Conservation (phyloP, 768 basidiomycete genomes). For the Roridomyces roridus region DNA sequence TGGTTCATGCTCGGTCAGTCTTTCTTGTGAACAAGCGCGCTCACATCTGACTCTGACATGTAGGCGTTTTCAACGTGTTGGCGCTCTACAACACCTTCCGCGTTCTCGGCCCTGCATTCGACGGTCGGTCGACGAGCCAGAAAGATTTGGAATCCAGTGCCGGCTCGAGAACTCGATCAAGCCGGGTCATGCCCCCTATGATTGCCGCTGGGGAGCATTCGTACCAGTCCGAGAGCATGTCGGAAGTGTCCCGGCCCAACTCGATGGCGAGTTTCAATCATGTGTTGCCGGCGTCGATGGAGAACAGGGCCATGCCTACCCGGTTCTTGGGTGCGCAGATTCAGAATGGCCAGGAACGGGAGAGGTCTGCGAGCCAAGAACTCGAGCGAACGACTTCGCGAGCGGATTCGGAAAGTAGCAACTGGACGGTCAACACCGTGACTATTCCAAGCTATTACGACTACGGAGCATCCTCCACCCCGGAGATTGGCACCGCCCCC, state of each 20-base stretch:
- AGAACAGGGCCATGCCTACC: constrained; percentile 13
- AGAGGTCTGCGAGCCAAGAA: constrained; percentile 9
- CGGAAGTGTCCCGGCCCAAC: constrained; percentile 20
- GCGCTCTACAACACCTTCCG: constrained; percentile 76
- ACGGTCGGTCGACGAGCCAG: constrained; percentile 35
- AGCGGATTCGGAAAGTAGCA: constrained; percentile 24
- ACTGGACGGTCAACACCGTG: constrained; percentile 4
- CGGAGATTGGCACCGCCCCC: not conserved
- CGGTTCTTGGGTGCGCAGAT: constrained; percentile 22
- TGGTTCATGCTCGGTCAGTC: constrained; percentile 61
- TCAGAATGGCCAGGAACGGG: constrained; percentile 21
- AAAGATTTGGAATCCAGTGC: constrained; percentile 27
- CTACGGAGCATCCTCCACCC: constrained; percentile 19
- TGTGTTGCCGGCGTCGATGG: constrained; percentile 10
- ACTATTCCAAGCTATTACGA: constrained; percentile 25
- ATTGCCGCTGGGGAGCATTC: constrained; percentile 20
- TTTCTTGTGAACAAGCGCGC: not conserved
- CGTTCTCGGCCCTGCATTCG: constrained; percentile 60
- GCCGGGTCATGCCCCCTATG: constrained; percentile 19
- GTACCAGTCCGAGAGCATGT: constrained; percentile 13
- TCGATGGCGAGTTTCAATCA: constrained; percentile 23
- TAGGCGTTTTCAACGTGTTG: constrained; percentile 69
- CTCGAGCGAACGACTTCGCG: constrained; percentile 13
- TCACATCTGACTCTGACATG: constrained; percentile 15
- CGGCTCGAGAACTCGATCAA: not conserved